Conservation (phyloP, 1,139 yeast genomes). For the Diutina sp. region DNA sequence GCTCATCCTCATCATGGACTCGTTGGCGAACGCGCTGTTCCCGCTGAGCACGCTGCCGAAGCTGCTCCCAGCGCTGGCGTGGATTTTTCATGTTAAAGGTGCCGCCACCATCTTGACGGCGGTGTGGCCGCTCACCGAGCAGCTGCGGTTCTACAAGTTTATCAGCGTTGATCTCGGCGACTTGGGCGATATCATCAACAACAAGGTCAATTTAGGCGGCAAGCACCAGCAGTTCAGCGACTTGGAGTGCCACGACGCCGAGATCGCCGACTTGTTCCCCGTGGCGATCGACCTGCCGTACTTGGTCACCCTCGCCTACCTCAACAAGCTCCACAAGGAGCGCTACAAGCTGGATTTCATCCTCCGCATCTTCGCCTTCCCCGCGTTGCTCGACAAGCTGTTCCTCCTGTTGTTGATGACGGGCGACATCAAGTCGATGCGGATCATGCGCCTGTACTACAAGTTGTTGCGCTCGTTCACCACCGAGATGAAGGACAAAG, state of each 20-base stretch:
- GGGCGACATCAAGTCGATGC: conserved; percentile 79
- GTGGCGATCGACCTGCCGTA: conserved; percentile 76
- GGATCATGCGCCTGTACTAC: conserved; percentile 82
- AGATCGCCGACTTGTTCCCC: conserved; percentile 76
- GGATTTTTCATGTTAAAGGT: conserved; percentile 95
- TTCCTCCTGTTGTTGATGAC: conserved; percentile 66
- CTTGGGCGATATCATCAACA: conserved; percentile 63
- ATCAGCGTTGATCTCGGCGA: conserved; percentile 75
- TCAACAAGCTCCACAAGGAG: conserved; percentile 75
- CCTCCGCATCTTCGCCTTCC: conserved; percentile 81
- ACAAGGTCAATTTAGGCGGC: conserved; percentile 4
- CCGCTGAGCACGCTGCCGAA: conserved; percentile 51
- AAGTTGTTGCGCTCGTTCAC: conserved; percentile 70
- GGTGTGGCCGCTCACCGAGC: conserved; percentile 83
- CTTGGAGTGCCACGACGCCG: conserved; percentile 76
- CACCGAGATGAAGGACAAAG: conserved; percentile 74
- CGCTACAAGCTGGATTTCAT: conserved; percentile 78
- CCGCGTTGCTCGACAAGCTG: conserved; percentile 75
- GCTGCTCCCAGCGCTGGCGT: conserved; percentile 80
- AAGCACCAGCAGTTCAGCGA: conserved; percentile 28
- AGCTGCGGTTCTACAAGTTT: conserved; percentile 59
- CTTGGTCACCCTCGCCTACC: conserved; percentile 70
- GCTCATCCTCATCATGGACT: conserved; percentile 77
- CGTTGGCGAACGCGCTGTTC: conserved; percentile 82
- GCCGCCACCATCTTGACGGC: conserved; percentile 93